Evolutionary conservation across 2,329 filamentous ascomycete genomes (phyloP).

Genomic region (Phialophora macrospora): DNA sequence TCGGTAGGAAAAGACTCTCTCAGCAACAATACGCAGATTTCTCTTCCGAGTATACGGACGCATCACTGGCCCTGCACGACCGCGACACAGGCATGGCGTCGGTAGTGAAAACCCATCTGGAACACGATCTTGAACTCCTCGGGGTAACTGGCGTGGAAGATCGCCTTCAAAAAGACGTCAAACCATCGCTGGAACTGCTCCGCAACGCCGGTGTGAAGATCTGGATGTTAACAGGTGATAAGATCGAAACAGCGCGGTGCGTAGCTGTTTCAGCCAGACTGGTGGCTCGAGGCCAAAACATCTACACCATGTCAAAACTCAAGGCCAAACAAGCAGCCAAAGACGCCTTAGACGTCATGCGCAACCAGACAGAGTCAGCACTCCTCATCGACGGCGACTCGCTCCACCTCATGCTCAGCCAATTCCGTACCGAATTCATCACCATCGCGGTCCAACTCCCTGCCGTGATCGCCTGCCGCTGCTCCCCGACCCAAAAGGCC

Average conservation of each 20-base stretch:
- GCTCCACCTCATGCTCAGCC: conserved; percentile 77
- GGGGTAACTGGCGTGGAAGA: conserved; percentile 99
- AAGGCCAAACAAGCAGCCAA: conserved; percentile 83
- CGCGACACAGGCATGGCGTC: conserved; percentile 82
- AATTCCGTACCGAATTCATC: conserved; percentile 85
- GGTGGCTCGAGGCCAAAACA: conserved; percentile 90
- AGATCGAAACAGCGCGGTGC: conserved; percentile 95
- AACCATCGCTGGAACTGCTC: conserved; percentile 89
- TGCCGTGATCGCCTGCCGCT: conserved; percentile 92
- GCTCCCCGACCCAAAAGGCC: conserved; percentile 95
- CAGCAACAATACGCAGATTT: conserved; percentile 81
- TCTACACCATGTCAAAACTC: conserved; percentile 87
- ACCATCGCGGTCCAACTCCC: conserved; percentile 84
- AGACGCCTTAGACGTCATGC: conserved; percentile 85
- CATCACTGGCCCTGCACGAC: conserved; percentile 76
- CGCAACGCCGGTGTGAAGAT: conserved; percentile 98
- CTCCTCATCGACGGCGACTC: conserved; percentile 95
- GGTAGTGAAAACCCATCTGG: conserved; percentile 79
- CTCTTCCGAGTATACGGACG: conserved; percentile 72
- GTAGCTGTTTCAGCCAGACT: conserved; percentile 95
- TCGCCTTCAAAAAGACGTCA: conserved; percentile 93
- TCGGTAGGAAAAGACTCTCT: conserved; percentile 88
- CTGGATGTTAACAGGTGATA: conserved; percentile 99
- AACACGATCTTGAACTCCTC: conserved; percentile 85
- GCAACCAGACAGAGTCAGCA: conserved; percentile 82